A percentile compares a stretch with the other conserved stretches of the same genome.
Conservation (phyloP, 495 filamentous ascomycete genomes). For the Lineolata rhizophorae region DNA sequence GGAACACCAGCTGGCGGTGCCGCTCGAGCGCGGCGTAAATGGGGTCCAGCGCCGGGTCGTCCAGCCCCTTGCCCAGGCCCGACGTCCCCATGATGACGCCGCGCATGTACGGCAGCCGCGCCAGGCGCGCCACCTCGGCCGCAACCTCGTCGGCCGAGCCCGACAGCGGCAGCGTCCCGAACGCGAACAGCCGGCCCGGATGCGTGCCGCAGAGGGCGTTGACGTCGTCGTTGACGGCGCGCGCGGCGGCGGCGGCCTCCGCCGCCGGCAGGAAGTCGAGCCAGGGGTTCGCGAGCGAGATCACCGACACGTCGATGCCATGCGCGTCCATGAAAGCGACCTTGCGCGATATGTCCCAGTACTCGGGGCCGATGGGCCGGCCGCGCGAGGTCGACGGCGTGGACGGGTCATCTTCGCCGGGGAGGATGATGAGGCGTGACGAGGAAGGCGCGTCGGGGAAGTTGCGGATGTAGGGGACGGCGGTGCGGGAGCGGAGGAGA, state of each 20-base stretch:
- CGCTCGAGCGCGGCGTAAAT: slow-evolving; percentile 49
- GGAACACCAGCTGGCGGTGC: slow-evolving; percentile 43
- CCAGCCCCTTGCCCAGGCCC: slow-evolving; percentile 60
- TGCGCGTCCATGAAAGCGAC: slow-evolving; percentile 76
- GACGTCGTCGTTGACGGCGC: slow-evolving; percentile 56
- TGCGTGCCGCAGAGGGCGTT: slow-evolving; percentile 38
- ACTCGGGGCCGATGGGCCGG: slow-evolving; percentile 54
- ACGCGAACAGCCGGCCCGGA: slow-evolving; percentile 46
- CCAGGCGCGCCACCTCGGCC: slow-evolving; percentile 39
- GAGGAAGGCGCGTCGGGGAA: slow-evolving; percentile 29
- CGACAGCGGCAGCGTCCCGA: slow-evolving; percentile 62
- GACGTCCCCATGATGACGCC: slow-evolving; percentile 79
- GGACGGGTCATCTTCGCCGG: slow-evolving; percentile 37
- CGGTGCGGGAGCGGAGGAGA: slow-evolving; percentile 51
- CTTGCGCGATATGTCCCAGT: slow-evolving; percentile 49
- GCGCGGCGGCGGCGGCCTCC: slow-evolving; percentile 38
- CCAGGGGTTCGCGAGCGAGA: slow-evolving; percentile 92
- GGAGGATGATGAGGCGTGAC: slow-evolving; percentile 64
- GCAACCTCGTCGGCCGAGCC: slow-evolving; percentile 37
- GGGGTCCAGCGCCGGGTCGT: slow-evolving; percentile 49
- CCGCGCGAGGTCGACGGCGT: slow-evolving; percentile 30
- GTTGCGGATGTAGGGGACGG: slow-evolving; percentile 60
- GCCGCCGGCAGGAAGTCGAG: slow-evolving; percentile 55
- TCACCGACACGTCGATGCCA: slow-evolving; percentile 56
- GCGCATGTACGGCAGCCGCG: slow-evolving; percentile 39